phyloP scores from a whole-genome alignment of 1,139 yeast species.

The Suhomyces anneliseae region DNA sequence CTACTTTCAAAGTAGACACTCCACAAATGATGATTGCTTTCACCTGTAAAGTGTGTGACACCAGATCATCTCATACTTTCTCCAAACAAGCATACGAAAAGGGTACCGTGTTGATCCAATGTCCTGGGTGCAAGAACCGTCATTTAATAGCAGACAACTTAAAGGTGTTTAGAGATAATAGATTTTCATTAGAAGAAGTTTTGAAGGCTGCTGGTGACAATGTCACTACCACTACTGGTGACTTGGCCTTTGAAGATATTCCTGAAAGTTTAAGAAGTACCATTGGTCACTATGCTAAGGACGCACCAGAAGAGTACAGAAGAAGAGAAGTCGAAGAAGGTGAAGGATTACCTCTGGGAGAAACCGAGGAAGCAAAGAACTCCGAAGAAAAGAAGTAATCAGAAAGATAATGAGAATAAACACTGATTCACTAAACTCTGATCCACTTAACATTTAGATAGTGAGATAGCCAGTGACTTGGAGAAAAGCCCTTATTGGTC shows the following conservation, averaged over 20 bases:
- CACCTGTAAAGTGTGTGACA: slow-evolving; percentile 86
- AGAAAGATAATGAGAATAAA: background rate
- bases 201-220: slow-evolving; percentile 73
- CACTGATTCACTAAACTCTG: background rate
- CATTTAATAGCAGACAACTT: slow-evolving; percentile 93
- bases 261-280: slow-evolving; percentile 60
- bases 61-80: slow-evolving; percentile 81
- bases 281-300: slow-evolving; percentile 65
- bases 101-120: slow-evolving; percentile 87
- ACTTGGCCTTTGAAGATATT: slow-evolving; percentile 68
- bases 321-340: slow-evolving; percentile 17
- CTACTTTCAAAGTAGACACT: slow-evolving; percentile 49
- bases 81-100: slow-evolving; percentile 87
- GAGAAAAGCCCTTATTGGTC: too few species aligned
- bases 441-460: too few species aligned
- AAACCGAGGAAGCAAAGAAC: background rate
- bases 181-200: slow-evolving; percentile 78
- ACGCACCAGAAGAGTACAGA: slow-evolving; percentile 50
- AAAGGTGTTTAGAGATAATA: slow-evolving; percentile 74
- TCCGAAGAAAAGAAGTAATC: background rate
- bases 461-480: too few species aligned
- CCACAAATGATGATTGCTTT: slow-evolving; percentile 87
- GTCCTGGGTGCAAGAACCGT: slow-evolving; percentile 87
- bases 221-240: slow-evolving; percentile 60
- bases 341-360: slow-evolving; percentile 6